Conservation (phyloP, 1,139 yeast species). For the Geotrichum armillariae region DNA sequence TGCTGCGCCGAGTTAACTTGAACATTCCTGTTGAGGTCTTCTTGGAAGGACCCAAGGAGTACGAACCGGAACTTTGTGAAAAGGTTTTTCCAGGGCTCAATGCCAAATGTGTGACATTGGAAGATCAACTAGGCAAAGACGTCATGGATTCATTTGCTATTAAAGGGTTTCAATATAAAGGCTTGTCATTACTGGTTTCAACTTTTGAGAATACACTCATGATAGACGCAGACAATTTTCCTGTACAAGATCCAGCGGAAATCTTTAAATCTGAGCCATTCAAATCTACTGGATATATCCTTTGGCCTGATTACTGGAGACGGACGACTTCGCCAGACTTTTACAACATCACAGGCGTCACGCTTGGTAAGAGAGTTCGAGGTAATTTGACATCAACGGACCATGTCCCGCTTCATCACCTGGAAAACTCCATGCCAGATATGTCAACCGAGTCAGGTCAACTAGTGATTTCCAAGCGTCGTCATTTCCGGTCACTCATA, state of each 20-base stretch:
- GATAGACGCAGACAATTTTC: conserved; percentile 76
- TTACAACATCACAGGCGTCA: conserved; percentile 62
- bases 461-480: conserved; percentile 62
- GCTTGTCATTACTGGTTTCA: conserved; percentile 69
- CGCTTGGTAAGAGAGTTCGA: conserved; percentile 46
- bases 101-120: conserved; percentile 67
- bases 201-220: conserved; percentile 76
- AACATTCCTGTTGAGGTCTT: conserved; percentile 74
- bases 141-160: conserved; percentile 50
- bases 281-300: conserved; percentile 55
- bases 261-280: conserved; percentile 58
- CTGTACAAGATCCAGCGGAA: conserved; percentile 56
- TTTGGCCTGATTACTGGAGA: conserved; percentile 87
- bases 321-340: conserved; percentile 68
- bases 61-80: conserved; percentile 67
- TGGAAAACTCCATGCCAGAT: conserved; percentile 73
- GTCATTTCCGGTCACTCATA: conserved; percentile 63
- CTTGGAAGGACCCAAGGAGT: conserved; percentile 68
- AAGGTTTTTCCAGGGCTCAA: conserved; percentile 62
- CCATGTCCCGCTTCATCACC: conserved; percentile 62
- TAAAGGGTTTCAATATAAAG: conserved; percentile 78
- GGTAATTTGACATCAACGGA: conserved; percentile 34
- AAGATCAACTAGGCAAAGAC: conserved; percentile 54
- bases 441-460: conserved; percentile 85
- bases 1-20: conserved; percentile 63